Percentiles rank a stretch among this genome's conserved stretches.
These are phyloP conservation scores for Simplicillium aogashimaense DNA, from an alignment of 2,329 filamentous ascomycete species.

Conservation along the genomic window DNA sequence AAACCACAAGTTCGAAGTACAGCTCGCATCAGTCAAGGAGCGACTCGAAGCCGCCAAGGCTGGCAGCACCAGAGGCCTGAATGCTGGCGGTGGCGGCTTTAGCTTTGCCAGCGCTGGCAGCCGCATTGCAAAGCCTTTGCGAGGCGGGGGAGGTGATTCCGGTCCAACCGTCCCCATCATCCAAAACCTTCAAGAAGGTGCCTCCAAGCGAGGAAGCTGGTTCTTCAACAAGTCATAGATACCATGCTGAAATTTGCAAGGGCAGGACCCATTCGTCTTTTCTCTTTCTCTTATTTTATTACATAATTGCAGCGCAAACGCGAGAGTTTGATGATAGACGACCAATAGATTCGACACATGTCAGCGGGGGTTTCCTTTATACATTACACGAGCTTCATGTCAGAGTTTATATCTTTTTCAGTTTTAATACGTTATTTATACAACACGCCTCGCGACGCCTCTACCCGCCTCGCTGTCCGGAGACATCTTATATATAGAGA, in stretches of 20 bases:
- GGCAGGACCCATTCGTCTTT: too few relatives aligned
- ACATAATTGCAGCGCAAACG: too few relatives aligned
- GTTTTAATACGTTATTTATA: too few relatives aligned
- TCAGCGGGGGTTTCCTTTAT: too few relatives aligned
- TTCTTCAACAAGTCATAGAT: constrained; percentile 56
- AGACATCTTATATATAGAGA: too few relatives aligned
- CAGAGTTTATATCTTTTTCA: too few relatives aligned
- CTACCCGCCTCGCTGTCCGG: too few relatives aligned
- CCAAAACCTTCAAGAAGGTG: constrained; percentile 37
- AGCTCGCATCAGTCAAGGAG: constrained; percentile 95
- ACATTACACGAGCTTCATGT: too few relatives aligned
- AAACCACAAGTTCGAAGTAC: constrained; percentile 98
- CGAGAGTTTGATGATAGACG: too few relatives aligned
- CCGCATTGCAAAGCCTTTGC: constrained; percentile 59
- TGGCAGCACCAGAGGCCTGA: constrained; percentile 77
- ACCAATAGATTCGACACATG: too few relatives aligned
- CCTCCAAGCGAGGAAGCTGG: constrained; percentile 62
- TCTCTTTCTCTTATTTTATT: too few relatives aligned
- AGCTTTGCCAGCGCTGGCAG: constrained; percentile 57
- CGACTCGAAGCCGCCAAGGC: constrained; percentile 91
- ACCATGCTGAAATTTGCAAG: neutral
- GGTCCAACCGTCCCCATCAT: constrained; percentile 43
- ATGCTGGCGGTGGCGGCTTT: constrained; percentile 58
- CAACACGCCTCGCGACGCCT: too few relatives aligned
- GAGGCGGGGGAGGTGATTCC: constrained; percentile 45